Evolutionary conservation across 805 yeast genomes (phyloP).

Genomic region (Saccharomycopsis sp.): DNA sequence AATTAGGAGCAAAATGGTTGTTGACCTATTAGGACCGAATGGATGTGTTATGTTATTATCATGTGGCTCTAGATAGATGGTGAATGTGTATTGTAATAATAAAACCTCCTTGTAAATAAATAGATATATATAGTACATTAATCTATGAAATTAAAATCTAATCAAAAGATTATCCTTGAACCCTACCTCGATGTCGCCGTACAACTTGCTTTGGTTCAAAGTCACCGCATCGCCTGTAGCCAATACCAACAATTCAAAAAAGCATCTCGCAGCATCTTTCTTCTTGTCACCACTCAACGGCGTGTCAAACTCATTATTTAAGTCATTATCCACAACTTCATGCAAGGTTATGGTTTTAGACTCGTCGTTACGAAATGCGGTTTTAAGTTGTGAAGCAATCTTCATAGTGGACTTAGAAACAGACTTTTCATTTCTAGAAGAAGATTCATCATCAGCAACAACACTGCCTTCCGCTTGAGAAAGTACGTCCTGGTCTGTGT

Average conservation of each 20-base stretch:
- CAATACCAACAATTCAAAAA: constrained; percentile 76
- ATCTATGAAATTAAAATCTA: constrained; percentile 7
- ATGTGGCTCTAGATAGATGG: too few relatives aligned
- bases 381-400: constrained; percentile 43
- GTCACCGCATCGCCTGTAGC: constrained; percentile 70
- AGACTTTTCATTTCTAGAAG: constrained; percentile 21
- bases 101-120: too few relatives aligned
- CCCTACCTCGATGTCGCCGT: constrained; percentile 50
- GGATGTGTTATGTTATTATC: too few relatives aligned
- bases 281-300: constrained; percentile 37
- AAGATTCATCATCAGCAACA: constrained; percentile 15
- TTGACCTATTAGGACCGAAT: too few relatives aligned
- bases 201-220: constrained; percentile 53
- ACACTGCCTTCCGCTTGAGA: constrained; percentile 12
- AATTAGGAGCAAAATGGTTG: too few relatives aligned
- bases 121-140: too few relatives aligned
- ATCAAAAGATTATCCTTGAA: constrained; percentile 37
- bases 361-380: constrained; percentile 25
- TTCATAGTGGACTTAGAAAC: constrained; percentile 45
- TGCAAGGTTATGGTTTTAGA: constrained; percentile 29
- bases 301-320: constrained; percentile 18
- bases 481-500: constrained; percentile 3
- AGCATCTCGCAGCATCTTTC: constrained; percentile 62
- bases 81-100: too few relatives aligned
- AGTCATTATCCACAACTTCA: constrained; percentile 37